Evolutionary conservation across 2,329 filamentous ascomycete species (phyloP).

Genomic region (Penicillium brasilianum): DNA sequence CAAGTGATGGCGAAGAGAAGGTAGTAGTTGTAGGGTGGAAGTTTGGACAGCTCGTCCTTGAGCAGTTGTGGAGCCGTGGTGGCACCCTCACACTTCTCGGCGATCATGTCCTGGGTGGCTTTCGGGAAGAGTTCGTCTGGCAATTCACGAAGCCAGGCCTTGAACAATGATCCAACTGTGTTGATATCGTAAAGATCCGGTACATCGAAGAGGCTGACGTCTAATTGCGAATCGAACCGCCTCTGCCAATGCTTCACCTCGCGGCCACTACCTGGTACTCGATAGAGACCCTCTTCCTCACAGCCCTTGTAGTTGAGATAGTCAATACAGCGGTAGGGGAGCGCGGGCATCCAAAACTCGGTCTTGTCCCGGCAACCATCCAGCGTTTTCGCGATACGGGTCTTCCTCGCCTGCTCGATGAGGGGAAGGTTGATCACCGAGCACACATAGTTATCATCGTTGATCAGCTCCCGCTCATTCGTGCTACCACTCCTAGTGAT

Average conservation of each 20-base stretch:
- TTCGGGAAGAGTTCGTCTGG: constrained; percentile 94
- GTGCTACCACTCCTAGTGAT: constrained; percentile 72
- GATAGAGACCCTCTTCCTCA: constrained; percentile 91
- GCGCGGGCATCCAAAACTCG: constrained; percentile 97
- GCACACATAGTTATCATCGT: constrained; percentile 82
- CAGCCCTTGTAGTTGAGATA: constrained; percentile 94
- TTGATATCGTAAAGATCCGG: constrained; percentile 93
- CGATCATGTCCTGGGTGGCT: constrained; percentile 76
- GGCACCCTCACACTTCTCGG: constrained; percentile 77
- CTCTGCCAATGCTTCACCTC: constrained; percentile 94
- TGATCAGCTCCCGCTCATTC: constrained; percentile 68
- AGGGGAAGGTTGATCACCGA: constrained; percentile 86
- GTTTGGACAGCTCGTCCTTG: constrained; percentile 86
- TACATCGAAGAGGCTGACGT: constrained; percentile 88
- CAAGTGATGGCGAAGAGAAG: constrained; percentile 96
- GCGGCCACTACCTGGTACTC: constrained; percentile 86
- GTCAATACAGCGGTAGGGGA: constrained; percentile 95
- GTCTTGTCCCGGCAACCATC: constrained; percentile 92
- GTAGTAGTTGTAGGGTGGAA: constrained; percentile 98
- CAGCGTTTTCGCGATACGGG: constrained; percentile 86
- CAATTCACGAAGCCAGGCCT: constrained; percentile 93
- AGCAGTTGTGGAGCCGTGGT: constrained; percentile 83
- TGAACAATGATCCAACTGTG: constrained; percentile 93
- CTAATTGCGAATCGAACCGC: constrained; percentile 84
- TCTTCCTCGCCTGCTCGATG: constrained; percentile 86